Evolutionary conservation across 805 yeast species (phyloP).

Genomic region (Saccharomycopsis lassenensis): DNA sequence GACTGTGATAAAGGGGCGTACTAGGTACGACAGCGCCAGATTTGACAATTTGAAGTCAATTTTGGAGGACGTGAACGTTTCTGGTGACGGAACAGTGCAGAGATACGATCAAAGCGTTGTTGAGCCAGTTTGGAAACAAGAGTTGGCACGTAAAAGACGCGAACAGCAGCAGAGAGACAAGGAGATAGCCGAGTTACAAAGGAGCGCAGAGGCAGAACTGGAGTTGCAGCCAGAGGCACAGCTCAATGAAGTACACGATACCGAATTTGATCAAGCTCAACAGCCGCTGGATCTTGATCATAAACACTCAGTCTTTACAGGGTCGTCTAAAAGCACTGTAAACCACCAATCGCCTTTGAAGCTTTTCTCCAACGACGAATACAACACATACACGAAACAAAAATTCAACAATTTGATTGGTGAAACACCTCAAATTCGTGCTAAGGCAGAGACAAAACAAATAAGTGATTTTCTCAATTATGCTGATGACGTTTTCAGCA

Average conservation of each 20-base stretch:
- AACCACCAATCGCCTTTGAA: conserved; percentile 19
- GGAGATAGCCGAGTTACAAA: too few relatives aligned
- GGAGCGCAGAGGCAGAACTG: too few relatives aligned
- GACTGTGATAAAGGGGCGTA: too few relatives aligned
- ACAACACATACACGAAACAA: conserved; percentile 17
- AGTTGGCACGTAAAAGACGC: too few relatives aligned
- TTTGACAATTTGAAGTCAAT: conserved; percentile 17
- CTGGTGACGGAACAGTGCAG: conserved; percentile 6
- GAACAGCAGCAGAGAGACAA: too few relatives aligned
- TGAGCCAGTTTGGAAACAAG: conserved; percentile 16
- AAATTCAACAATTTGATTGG: conserved; percentile 14
- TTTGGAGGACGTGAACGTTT: conserved; percentile 4
- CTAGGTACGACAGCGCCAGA: too few relatives aligned
- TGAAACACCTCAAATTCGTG: conserved; percentile 1
- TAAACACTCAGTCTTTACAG: conserved; percentile 3
- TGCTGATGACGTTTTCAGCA: conserved; percentile 15
- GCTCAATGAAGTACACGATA: too few relatives aligned
- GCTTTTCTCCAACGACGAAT: conserved; percentile 13
- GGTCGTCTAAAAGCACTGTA: too few relatives aligned
- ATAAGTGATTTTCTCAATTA: conserved; percentile 6
- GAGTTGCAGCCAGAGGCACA: too few relatives aligned
- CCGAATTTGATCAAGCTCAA: too few relatives aligned
- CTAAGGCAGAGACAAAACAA: conserved; percentile 2
- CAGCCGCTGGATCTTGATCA: background rate
- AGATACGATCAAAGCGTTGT: conserved; percentile 8